phyloP scores from a whole-genome alignment of 1,284 basidiomycete species.

The Rhodotorula sp. region DNA sequence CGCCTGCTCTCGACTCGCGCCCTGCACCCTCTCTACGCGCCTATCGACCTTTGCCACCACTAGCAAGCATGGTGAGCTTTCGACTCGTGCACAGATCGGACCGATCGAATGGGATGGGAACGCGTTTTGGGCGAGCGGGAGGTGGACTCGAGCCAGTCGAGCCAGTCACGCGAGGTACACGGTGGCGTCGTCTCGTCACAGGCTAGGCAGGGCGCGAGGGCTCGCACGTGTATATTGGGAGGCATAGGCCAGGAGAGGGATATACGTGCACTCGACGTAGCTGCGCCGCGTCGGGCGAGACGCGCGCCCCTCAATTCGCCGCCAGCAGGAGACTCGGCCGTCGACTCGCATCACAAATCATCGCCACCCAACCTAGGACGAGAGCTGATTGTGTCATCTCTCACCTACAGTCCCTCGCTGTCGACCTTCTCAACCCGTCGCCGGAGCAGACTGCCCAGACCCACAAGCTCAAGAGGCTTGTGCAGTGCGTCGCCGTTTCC shows the following conservation, averaged over 20 bases:
- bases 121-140: not conserved
- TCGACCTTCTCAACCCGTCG: conserved; percentile 97
- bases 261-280: not conserved
- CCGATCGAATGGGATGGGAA: not conserved
- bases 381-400: too few relatives aligned
- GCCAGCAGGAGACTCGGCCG: too few relatives aligned
- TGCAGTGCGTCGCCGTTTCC: conserved; percentile 62
- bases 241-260: not conserved
- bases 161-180: not conserved
- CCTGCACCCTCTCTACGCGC: not conserved
- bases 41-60: not conserved
- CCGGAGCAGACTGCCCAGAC: conserved; percentile 79
- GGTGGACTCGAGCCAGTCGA: not conserved
- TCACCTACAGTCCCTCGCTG: conserved; percentile 77
- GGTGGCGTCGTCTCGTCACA: not conserved
- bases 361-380: too few relatives aligned
- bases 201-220: not conserved
- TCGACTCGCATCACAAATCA: too few relatives aligned
- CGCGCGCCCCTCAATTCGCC: too few relatives aligned
- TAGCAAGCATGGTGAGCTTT: conserved; percentile 3
- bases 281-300: not conserved
- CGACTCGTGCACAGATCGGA: not conserved
- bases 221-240: not conserved
- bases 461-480: conserved; percentile 95
- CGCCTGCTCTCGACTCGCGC: not conserved